Percentiles rank a stretch among this genome's conserved stretches.
phyloP scores from a whole-genome alignment of 1,139 yeast species.

The Protomyces gravidus region DNA sequence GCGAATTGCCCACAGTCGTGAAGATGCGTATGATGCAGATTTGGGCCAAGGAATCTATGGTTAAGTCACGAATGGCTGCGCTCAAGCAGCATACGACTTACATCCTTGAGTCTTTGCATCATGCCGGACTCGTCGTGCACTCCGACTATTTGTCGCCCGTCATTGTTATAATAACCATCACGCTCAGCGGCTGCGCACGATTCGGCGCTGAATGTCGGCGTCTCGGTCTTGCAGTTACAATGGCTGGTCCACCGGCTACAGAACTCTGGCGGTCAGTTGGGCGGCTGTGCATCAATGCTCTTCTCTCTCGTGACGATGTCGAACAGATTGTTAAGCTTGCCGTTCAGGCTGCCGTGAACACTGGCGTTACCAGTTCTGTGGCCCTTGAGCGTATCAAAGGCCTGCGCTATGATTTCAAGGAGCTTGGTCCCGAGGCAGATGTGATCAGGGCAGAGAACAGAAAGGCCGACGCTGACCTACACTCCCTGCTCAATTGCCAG shows the following conservation, averaged over 20 bases:
- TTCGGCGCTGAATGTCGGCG: slow-evolving; percentile 24
- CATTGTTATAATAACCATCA: slow-evolving; percentile 16
- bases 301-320: slow-evolving; percentile 16
- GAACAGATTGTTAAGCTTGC: slow-evolving; percentile 18
- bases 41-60: slow-evolving; percentile 6
- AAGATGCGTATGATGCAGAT: slow-evolving; percentile 25
- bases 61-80: slow-evolving; percentile 12
- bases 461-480: neutral
- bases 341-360: slow-evolving; percentile 23
- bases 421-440: neutral
- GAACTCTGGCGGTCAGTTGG: slow-evolving; percentile 26
- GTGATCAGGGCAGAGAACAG: neutral
- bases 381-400: slow-evolving; percentile 3
- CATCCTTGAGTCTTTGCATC: slow-evolving; percentile 22
- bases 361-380: slow-evolving; percentile 1
- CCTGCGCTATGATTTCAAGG: slow-evolving; percentile 6
- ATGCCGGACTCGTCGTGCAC: slow-evolving; percentile 23
- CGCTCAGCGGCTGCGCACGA: slow-evolving; percentile 21
- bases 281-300: slow-evolving; percentile 26
- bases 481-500: slow-evolving; percentile 1
- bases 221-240: slow-evolving; percentile 19
- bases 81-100: slow-evolving; percentile 22
- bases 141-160: slow-evolving; percentile 26
- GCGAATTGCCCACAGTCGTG: slow-evolving; percentile 22
- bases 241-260: slow-evolving; percentile 27